These are phyloP conservation scores for Corymbia calophylla DNA, from an alignment of 441 rosid genomes.

Conservation along the genomic window DNA sequence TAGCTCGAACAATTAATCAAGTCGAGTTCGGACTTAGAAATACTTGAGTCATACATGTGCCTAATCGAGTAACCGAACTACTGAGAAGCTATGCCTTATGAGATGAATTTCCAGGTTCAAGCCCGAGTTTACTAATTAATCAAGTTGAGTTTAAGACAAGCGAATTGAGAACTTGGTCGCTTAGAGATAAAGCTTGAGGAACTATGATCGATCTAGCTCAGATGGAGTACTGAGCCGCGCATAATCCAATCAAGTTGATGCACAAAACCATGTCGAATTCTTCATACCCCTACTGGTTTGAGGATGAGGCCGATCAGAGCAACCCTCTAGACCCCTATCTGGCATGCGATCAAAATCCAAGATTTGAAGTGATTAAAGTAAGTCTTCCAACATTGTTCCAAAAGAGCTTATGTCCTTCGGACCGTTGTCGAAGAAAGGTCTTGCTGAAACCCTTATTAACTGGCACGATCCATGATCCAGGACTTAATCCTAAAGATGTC, in stretches of 20 bases:
- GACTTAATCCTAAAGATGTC: background rate
- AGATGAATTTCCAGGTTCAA: background rate
- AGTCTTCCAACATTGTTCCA: background rate
- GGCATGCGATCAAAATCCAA: background rate
- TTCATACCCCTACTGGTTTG: background rate
- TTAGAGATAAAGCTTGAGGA: background rate
- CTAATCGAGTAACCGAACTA: background rate
- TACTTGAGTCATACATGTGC: background rate
- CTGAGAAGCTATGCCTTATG: background rate
- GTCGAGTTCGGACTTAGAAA: background rate
- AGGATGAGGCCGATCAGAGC: background rate
- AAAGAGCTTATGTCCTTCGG: background rate
- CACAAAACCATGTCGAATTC: background rate
- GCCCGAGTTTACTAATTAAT: background rate
- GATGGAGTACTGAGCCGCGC: background rate
- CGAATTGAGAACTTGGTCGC: background rate
- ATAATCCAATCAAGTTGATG: background rate
- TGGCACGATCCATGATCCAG: background rate
- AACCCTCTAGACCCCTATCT: background rate
- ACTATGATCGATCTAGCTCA: background rate
- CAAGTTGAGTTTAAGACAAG: background rate
- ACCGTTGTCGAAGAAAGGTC: background rate
- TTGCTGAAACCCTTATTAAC: background rate
- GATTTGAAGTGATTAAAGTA: background rate
- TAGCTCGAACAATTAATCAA: background rate